phyloP scores from a whole-genome alignment of 108 stramenopile species.

The Schizochytrium sp. region DNA sequence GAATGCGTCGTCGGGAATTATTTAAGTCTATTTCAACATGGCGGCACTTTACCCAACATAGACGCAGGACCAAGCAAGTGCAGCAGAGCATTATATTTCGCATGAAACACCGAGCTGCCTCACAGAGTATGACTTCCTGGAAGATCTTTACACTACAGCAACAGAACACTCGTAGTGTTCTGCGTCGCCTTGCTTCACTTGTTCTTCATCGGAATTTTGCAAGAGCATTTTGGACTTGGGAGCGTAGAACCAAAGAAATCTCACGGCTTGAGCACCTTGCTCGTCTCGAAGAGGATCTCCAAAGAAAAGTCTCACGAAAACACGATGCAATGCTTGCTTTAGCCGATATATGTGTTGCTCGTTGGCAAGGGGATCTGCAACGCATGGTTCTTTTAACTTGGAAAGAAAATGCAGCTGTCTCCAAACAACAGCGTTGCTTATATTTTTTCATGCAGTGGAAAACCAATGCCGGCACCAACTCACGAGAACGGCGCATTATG shows the following conservation, averaged over 20 bases:
- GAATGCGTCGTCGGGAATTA: constrained; percentile 19
- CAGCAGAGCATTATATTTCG: neutral
- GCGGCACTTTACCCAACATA: neutral
- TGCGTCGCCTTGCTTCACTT: neutral
- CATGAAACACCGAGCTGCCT: constrained; percentile 7
- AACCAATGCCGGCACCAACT: neutral
- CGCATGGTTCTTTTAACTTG: neutral
- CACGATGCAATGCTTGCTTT: constrained; percentile 4
- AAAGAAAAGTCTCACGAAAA: neutral
- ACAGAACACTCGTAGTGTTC: neutral
- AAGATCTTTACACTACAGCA: neutral
- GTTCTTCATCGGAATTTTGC: neutral
- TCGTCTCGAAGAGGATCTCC: neutral
- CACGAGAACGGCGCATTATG: constrained; percentile 29
- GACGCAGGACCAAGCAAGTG: neutral
- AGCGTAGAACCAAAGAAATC: neutral
- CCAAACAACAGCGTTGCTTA: neutral
- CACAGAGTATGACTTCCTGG: neutral
- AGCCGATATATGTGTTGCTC: neutral
- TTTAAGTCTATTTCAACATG: neutral
- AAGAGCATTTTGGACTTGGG: constrained; percentile 35
- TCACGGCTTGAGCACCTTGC: neutral
- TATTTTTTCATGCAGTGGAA: neutral
- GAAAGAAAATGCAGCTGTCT: neutral
- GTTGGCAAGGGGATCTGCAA: neutral